phyloP scores from a whole-genome alignment of 1,284 basidiomycete species.

The Apiotrichum laibachii region DNA sequence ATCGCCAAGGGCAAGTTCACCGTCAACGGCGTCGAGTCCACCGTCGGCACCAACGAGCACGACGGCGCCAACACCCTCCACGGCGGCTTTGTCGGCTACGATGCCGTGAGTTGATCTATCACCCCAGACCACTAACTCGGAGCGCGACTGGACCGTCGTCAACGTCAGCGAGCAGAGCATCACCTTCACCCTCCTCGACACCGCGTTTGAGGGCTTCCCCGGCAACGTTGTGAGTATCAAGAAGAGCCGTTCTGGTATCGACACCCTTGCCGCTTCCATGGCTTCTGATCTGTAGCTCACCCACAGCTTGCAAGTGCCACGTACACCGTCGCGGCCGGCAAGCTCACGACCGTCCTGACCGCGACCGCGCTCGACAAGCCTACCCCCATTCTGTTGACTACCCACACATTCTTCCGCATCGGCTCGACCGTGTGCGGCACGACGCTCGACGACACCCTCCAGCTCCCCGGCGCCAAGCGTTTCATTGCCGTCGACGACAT shows the following conservation, averaged over 20 bases:
- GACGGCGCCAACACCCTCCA: conserved; percentile 30
- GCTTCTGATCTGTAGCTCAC: conserved; percentile 1
- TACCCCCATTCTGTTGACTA: conserved; percentile 39
- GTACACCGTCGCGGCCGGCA: conserved; percentile 24
- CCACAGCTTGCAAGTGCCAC: conserved; percentile 28
- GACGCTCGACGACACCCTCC: conserved; percentile 33
- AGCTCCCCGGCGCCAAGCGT: conserved; percentile 29
- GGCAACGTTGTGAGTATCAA: conserved; percentile 29
- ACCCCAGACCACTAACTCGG: neutral
- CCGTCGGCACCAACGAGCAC: conserved; percentile 34
- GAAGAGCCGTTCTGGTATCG: too few species aligned
- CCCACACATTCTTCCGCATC: conserved; percentile 43
- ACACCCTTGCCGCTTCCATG: too few species aligned
- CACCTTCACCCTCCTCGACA: conserved; percentile 21
- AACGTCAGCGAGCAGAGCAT: conserved; percentile 10
- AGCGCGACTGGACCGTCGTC: conserved; percentile 25
- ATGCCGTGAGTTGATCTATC: conserved; percentile 21
- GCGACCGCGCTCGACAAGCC: conserved; percentile 20
- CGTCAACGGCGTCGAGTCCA: conserved; percentile 25
- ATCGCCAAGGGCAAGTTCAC: conserved; percentile 35
- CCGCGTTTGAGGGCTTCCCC: conserved; percentile 34
- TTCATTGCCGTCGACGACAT: conserved; percentile 31
- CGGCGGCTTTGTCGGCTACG: conserved; percentile 25
- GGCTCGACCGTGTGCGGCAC: conserved; percentile 23
- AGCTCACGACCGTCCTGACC: conserved; percentile 14